Evolutionary conservation across 495 filamentous ascomycete genomes (phyloP), one percentile per base, ranked within the genome.

Genomic region (Schizothecium vesticola): DNA sequence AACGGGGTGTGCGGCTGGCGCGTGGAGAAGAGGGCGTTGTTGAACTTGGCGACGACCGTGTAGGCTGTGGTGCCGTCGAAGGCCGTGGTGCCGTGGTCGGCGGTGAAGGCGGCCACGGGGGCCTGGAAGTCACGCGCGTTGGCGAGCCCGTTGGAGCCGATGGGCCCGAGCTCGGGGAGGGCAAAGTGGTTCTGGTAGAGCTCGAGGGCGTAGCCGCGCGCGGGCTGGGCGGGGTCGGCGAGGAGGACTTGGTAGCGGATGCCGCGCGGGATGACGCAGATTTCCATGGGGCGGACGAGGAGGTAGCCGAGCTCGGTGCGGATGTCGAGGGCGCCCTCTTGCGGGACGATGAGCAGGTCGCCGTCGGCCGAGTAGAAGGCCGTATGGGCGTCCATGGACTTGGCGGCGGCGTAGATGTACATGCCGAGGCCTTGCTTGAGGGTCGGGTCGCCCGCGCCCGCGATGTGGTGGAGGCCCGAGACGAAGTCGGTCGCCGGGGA

Each of bases 321-420:
- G 65, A 97, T 92, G 72, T 96, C 90, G 60, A 97, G 83, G 33
- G 87, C 87, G 19, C 93, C 93, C 71, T 94, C 89, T 75, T 96
- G 92, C 0, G 88, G 85, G 12, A 96, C 93, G 69, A 97, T 89
- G 56, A 97, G 79, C 73, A 96, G 88, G 78, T 97, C 93, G 0
- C 93, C 93, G 73, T 97, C 93, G 0, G 92, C 89, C n/a, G 89
- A 92, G 79, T 94, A 96, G 76, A 94, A 96, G 0, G 92, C 92
- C 60, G 87, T 82, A n/a, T 74, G 75, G n/a, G 78, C 75, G 56
- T 83, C 83, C 93, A 97, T 97, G 67, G 90, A 89, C 71, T 87
- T 90, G 23, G 91, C 92, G 0, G 90, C 92, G 0, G 92, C 89
- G 73, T 91, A 97, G 58, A 95, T 85, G 72, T 92, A 87, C 56